Percentiles rank a stretch among this genome's conserved stretches.
These are phyloP conservation scores for Sideroxylon spinosum DNA, from an alignment of 179 eudicot species.

Conservation along the genomic window DNA sequence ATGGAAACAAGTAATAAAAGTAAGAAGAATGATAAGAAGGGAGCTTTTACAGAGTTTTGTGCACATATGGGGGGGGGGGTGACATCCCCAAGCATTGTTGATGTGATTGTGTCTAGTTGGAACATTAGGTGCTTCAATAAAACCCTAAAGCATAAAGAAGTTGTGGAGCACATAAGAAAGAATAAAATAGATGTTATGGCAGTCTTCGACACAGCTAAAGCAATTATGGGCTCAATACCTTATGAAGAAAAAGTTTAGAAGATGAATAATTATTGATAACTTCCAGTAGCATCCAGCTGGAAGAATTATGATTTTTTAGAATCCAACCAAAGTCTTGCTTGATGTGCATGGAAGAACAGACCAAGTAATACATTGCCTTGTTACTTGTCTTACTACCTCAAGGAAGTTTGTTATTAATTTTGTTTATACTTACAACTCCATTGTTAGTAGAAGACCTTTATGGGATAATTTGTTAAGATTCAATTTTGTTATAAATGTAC, in stretches of 20 bases:
- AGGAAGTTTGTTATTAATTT: neutral
- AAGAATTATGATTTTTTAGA: neutral
- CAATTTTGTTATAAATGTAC: too few species aligned
- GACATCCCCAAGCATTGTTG: neutral
- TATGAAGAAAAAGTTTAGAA: neutral
- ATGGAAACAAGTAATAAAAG: too few species aligned
- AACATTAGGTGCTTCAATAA: neutral
- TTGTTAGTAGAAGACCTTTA: neutral
- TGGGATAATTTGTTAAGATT: neutral
- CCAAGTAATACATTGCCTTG: neutral
- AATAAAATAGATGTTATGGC: neutral
- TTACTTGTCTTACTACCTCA: too few species aligned
- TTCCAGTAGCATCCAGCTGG: neutral
- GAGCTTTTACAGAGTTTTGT: rapidly evolving
- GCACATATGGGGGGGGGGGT: neutral
- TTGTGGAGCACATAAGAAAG: neutral
- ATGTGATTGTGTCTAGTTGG: neutral
- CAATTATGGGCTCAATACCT: neutral
- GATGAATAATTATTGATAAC: neutral
- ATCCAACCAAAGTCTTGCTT: neutral
- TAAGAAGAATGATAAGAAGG: too few species aligned
- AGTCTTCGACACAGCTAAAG: neutral
- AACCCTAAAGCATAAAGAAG: neutral
- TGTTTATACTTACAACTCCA: neutral
- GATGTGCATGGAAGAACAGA: neutral